Evolutionary conservation across 2,329 filamentous ascomycete species (phyloP), one percentile per base, ranked within the genome.

Genomic region (Chaetomium sp.): DNA sequence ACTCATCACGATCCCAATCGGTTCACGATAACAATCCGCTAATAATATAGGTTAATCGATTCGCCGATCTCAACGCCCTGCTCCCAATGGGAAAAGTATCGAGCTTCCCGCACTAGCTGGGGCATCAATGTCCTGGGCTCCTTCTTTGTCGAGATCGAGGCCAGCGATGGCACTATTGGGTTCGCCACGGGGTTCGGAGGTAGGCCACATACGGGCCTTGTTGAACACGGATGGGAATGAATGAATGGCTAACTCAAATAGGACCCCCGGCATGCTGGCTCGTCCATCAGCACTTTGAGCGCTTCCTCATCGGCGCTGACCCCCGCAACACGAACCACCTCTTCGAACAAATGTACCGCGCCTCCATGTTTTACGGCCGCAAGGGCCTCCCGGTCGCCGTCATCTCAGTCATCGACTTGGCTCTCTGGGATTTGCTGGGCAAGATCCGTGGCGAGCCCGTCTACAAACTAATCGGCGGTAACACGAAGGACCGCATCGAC

Each of bases 271-370:
- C 88, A 40, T 96, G 91, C 75, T 96, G 91, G 91, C 81, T 96
- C 51, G 87, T 94, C 43, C 87, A 92, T 67, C 87, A 95, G 72
- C 91, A 96, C 74, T 96, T 96, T 70, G 87, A 94, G 72, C 83
- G 91, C 60, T 96, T 96, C 79, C 75, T 96, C 59, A 79, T 96
- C 64, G 91, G 90, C 43, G 86, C 89, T 65, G 91, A 96, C 70
- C 91, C 91, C 9, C 81, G 91, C 64, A 90, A 96, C 68, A 95
- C 89, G 52, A 96, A 95, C 72, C 81, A 91, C 60, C 77, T 96
- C 35, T 96, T 95, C 69, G 91, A 96, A 76, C 90, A 95, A 71
- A 96, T 96, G 91, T 96, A 96, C 77, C 85, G 91, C 58, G 88
- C 81, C 1, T 95, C 90, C 63, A 95, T 96, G 89, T 96, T 96